Evolutionary conservation across 306 rosid genomes (phyloP), one percentile per base, ranked within the genome.

Genomic region (Gynostemma pentaphyllum): DNA sequence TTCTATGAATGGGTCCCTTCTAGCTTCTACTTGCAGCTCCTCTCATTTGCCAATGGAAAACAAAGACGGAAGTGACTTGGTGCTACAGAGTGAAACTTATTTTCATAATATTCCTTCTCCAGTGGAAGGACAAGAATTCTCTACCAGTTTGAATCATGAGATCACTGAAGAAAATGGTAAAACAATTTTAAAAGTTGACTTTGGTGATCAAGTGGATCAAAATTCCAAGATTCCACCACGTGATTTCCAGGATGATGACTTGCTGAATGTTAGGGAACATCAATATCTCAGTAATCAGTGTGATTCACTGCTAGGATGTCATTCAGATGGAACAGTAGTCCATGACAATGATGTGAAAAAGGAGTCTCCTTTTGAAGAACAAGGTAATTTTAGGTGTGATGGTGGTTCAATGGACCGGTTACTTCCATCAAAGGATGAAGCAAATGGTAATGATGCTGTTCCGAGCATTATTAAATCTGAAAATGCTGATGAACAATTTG

Each of bases 391-490:
- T 26, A 74, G 81, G 72, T 66, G 34, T 66, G 67, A 45, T 60
- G 72, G 66, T 76, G 78, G 48, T 67, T 71, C 78, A 23, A 66
- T 65, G 24, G 79, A 46, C 64, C 68, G 54, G 50, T 74, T 72
- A 26, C 62, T 73, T 40, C 76, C 76, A 52, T 64, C 27, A 49
- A 69, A 60, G 52, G 74, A 37, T 54, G 75, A 79, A 74, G 71
- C 62, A 18, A 72, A 71, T 49, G 29, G 44, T 12, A 56, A 64
- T 68, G 68, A 39, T 52, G 12, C 28, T 15, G 75, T 51, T 50
- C 60, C 27, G 37, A 68, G 29, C 61, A 67, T 15, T 60, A 21
- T 28, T 55, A 27, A 53, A n/a, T 65, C 71, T 52, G 77, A 74
- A 61, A 73, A 68, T 66, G 63, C 62, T 53, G 76, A 74, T 51